Evolutionary conservation across 2,329 filamentous ascomycete species (phyloP), one percentile per base, ranked within the genome.

Genomic region (Aspergillus eucalypticola): DNA sequence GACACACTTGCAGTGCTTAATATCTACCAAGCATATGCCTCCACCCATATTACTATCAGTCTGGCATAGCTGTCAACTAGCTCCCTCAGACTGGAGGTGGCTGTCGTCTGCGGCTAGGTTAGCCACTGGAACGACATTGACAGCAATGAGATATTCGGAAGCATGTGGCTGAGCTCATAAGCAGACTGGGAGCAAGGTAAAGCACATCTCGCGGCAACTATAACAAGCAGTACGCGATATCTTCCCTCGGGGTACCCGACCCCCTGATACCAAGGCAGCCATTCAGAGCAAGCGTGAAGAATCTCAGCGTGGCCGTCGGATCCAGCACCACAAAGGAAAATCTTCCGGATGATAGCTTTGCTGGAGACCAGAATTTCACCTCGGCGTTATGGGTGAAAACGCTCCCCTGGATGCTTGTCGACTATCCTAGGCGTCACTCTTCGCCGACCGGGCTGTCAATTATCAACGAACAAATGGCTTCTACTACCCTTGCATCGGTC

Each of bases 271-370:
- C 2, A 70, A 68, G 8, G 56, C 19, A 6, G 69, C 69, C 7
- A 27, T 1, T 27, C 1, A 62, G 66, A 41, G 58, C 60, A 2
- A 65, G 67, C 0, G 59, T 57, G 61, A 17, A 67, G 29, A 60
- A 71, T 11, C 42, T 74, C 6, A 68, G 67, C n/a, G 75, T 78
- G 49, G 76, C 75, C 0, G 75, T 78, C 2, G 71, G 76, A 8
- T 77, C 75, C 17, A 76, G 74, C 49, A 74, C 74, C 3, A 78
- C 75, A 21, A 75, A 75, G 3, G 75, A 78, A 61, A 75, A 78
- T 54, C 66, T 78, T 3, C 73, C 75, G 0, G 74, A 76, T 42
- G 75, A 73, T 10, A 76, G 75, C 56, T 78, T 78, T 56, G 75
- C 75, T 13, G 75, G 76, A 21, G 73, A 77, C 56, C 75, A 75